phyloP scores from a whole-genome alignment of 768 basidiomycete genomes.

The Obba rivulosa region DNA sequence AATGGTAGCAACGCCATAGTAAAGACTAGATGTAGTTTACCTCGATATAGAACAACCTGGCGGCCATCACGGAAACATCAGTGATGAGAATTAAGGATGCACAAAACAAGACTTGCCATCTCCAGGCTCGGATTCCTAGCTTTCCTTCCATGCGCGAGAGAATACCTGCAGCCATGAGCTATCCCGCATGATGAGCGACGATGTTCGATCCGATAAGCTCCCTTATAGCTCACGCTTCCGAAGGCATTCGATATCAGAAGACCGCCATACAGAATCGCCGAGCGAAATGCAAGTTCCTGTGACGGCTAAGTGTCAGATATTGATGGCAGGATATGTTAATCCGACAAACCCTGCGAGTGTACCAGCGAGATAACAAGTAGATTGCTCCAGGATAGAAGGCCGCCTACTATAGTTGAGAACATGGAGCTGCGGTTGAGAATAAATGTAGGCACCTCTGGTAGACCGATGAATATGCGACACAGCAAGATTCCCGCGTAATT shows the following conservation, averaged over 20 bases:
- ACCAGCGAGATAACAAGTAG: conserved; percentile 34
- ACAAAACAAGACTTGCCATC: conserved; percentile 42
- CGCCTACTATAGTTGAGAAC: conserved; percentile 27
- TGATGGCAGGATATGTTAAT: background rate
- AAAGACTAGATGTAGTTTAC: conserved; percentile 23
- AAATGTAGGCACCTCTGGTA: conserved; percentile 43
- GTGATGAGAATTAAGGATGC: background rate
- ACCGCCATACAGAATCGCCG: conserved; percentile 55
- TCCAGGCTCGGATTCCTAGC: conserved; percentile 63
- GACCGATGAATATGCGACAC: conserved; percentile 56
- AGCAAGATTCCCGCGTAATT: conserved; percentile 49
- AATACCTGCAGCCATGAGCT: conserved; percentile 75
- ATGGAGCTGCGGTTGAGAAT: background rate
- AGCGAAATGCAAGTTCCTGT: conserved; percentile 62
- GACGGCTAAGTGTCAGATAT: conserved; percentile 19
- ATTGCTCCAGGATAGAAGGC: conserved; percentile 61
- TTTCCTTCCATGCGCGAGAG: conserved; percentile 63
- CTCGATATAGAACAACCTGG: conserved; percentile 72
- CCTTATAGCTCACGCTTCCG: conserved; percentile 42
- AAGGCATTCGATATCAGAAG: conserved; percentile 63
- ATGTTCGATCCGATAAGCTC: no score
- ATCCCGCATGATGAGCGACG: background rate
- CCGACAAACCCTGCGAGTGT: conserved; percentile 26
- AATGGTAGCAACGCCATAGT: background rate
- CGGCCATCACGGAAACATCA: no score